Conservation (phyloP, 805 yeast genomes). For the Yarrowia porcina region DNA sequence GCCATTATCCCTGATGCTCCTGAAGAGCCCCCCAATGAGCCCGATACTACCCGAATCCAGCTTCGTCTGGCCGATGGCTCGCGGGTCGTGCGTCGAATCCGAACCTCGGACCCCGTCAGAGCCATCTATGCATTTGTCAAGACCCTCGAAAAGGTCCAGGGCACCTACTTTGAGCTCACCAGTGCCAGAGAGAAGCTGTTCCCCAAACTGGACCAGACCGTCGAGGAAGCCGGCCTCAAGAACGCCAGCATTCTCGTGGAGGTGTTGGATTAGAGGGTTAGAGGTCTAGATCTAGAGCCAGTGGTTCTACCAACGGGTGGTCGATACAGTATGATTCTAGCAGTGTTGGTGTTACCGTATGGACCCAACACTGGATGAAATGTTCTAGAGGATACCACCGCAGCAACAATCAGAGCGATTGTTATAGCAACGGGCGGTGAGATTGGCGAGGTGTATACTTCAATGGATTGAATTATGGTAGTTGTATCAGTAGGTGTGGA, state of each 20-base stretch:
- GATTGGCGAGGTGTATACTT: too few relatives aligned
- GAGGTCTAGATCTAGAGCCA: not conserved
- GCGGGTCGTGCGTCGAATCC: conserved; percentile 69
- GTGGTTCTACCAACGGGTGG: too few relatives aligned
- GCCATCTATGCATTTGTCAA: conserved; percentile 67
- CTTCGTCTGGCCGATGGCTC: conserved; percentile 87
- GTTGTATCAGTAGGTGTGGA: too few relatives aligned
- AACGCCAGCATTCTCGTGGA: conserved; percentile 81
- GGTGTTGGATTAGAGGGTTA: conserved; percentile 34
- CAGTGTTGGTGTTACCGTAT: too few relatives aligned
- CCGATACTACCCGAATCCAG: conserved; percentile 72
- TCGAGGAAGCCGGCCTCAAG: conserved; percentile 72
- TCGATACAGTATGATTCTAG: too few relatives aligned
- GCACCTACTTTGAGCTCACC: conserved; percentile 53
- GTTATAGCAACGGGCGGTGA: too few relatives aligned
- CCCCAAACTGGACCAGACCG: conserved; percentile 50
- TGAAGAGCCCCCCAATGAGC: conserved; percentile 61
- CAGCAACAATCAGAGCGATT: too few relatives aligned
- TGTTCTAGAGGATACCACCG: too few relatives aligned
- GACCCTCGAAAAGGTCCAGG: conserved; percentile 44
- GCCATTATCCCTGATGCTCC: conserved; percentile 51
- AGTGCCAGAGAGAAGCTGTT: conserved; percentile 59
- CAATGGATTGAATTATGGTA: too few relatives aligned
- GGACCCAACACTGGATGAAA: too few relatives aligned
- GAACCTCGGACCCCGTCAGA: conserved; percentile 54